Evolutionary conservation across 495 filamentous ascomycete species (phyloP).

Genomic region (Neurospora africana): DNA sequence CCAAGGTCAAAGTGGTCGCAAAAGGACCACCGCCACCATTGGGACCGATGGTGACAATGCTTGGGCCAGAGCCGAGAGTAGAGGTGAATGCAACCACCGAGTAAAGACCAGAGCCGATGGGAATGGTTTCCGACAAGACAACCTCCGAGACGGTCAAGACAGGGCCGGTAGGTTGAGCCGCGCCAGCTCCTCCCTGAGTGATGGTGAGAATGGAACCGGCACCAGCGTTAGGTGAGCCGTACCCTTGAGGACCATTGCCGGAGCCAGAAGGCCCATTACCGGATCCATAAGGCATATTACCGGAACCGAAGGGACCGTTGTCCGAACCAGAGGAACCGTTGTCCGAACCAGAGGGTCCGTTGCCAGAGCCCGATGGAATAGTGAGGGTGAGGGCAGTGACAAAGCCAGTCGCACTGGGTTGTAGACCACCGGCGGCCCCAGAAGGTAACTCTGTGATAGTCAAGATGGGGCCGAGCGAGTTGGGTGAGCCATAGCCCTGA

Average conservation of each 20-base stretch:
- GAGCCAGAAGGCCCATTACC: not conserved
- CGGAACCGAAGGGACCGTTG: not conserved
- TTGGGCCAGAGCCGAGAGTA: slow-evolving; percentile 8
- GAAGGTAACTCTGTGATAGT: not conserved
- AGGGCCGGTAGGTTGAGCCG: not conserved
- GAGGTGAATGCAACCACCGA: slow-evolving; percentile 11
- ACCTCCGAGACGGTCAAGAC: slow-evolving; percentile 11
- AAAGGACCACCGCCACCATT: not conserved
- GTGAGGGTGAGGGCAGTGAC: not conserved
- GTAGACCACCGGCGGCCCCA: not conserved
- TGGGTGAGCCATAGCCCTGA: not conserved
- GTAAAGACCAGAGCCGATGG: slow-evolving; percentile 12
- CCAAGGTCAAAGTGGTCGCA: not conserved
- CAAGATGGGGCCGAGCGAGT: not conserved
- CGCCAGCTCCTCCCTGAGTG: not conserved
- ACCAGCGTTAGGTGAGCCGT: not conserved
- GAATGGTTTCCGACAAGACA: slow-evolving; percentile 16
- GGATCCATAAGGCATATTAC: too few relatives aligned
- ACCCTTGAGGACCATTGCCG: not conserved
- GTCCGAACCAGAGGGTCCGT: not conserved
- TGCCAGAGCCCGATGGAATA: not conserved
- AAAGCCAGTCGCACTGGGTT: not conserved
- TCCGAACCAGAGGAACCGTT: not conserved
- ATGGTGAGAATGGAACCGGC: not conserved
- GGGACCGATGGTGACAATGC: slow-evolving; percentile 12